These are phyloP conservation scores for Penicillium pancosmium DNA, from an alignment of 495 filamentous ascomycete genomes.

Conservation along the genomic window DNA sequence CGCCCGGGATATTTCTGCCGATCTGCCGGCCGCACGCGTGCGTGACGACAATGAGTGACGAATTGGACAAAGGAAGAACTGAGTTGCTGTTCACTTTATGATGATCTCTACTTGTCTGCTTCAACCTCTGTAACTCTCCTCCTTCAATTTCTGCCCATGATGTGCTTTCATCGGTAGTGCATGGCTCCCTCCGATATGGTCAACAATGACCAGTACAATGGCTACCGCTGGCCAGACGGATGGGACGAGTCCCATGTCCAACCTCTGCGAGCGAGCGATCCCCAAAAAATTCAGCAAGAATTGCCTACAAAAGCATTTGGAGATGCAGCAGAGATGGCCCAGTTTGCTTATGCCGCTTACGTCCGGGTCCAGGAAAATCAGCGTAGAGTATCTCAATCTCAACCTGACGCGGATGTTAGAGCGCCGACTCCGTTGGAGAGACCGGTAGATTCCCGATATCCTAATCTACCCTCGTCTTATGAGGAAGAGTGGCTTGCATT, in stretches of 20 bases:
- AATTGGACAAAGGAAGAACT: too few relatives aligned
- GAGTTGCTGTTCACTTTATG: too few relatives aligned
- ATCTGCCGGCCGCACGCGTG: too few relatives aligned
- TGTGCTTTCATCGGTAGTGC: neutral
- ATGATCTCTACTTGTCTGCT: too few relatives aligned
- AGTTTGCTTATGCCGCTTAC: conserved; percentile 2
- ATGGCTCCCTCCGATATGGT: neutral
- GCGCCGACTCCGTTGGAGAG: neutral
- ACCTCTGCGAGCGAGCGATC: neutral
- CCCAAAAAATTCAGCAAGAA: neutral
- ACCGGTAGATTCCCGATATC: too few relatives aligned
- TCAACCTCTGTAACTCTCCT: neutral
- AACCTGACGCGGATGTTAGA: neutral
- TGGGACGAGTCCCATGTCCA: neutral
- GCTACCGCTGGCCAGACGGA: neutral
- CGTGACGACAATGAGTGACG: too few relatives aligned
- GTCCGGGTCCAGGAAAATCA: neutral
- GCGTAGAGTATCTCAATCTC: neutral
- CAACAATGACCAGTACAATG: neutral
- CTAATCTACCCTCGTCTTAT: neutral
- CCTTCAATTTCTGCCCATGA: neutral
- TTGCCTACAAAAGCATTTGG: neutral
- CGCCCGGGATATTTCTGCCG: neutral
- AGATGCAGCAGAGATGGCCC: conserved; percentile 11
- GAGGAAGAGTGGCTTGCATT: neutral